These are phyloP conservation scores for Hyaloperonospora brassicae DNA, from an alignment of 352 stramenopile genomes.

Conservation along the genomic window DNA sequence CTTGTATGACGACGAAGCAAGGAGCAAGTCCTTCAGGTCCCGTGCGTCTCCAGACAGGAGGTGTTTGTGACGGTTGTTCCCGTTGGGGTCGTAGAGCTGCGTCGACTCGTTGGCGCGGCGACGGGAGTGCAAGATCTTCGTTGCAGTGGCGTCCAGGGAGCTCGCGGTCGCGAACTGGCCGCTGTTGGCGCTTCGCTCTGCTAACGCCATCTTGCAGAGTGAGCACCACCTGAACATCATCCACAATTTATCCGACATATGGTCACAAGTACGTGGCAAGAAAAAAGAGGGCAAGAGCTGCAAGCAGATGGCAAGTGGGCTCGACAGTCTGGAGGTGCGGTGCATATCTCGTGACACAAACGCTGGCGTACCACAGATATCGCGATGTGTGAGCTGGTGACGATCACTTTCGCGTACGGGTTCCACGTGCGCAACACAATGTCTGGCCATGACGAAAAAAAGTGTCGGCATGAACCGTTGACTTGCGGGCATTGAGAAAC, in stretches of 20 bases:
- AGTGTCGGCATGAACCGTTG: no score
- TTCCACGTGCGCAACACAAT: no score
- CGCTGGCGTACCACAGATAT: no score
- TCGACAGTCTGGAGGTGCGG: no score
- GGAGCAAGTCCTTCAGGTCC: constrained; percentile 25
- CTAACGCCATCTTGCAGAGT: constrained; percentile 1
- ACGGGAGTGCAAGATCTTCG: constrained; percentile 21
- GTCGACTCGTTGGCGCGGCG: constrained; percentile 4
- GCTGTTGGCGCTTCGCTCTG: neutral
- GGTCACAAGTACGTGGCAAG: neutral
- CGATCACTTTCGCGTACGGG: no score
- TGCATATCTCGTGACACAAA: no score
- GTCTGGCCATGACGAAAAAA: no score
- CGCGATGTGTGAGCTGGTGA: no score
- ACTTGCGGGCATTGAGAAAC: no score
- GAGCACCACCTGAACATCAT: neutral
- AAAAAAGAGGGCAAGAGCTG: neutral
- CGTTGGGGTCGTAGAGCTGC: constrained; percentile 1
- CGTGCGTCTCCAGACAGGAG: constrained; percentile 24
- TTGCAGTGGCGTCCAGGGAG: constrained; percentile 8
- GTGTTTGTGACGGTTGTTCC: neutral
- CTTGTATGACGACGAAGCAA: constrained; percentile 6
- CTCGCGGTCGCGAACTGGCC: constrained; percentile 7
- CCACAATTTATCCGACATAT: neutral
- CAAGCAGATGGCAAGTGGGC: no score